These are phyloP conservation scores for Pleurotus citrinopileatus DNA, from an alignment of 768 basidiomycete genomes.

Conservation along the genomic window DNA sequence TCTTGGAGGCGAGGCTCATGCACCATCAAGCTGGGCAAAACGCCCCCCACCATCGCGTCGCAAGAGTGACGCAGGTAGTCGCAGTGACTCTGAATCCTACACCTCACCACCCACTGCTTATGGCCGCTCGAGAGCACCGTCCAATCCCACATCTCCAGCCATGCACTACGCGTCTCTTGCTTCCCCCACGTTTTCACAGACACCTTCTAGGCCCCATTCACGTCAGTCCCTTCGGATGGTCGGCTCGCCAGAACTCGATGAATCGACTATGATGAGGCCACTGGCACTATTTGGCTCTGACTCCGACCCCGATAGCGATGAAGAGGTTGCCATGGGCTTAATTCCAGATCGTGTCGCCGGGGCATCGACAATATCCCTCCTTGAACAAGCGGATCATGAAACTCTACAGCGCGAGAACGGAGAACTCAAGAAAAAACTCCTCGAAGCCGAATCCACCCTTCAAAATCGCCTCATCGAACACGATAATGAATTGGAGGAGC, in stretches of 20 bases:
- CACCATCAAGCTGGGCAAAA: slow-evolving; percentile 77
- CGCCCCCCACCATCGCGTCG: slow-evolving; percentile 64
- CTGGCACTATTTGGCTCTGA: slow-evolving; percentile 28
- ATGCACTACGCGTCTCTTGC: slow-evolving; percentile 25
- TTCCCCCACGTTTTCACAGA: slow-evolving; percentile 36
- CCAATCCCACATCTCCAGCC: slow-evolving; percentile 65
- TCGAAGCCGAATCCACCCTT: slow-evolving; percentile 70
- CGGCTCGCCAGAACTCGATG: slow-evolving; percentile 13
- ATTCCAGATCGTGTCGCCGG: slow-evolving; percentile 58
- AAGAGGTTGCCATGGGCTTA: slow-evolving; percentile 53
- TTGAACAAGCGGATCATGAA: slow-evolving; percentile 70
- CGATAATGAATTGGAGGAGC: slow-evolving; percentile 80
- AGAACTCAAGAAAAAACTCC: slow-evolving; percentile 72
- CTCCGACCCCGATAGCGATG: slow-evolving; percentile 46
- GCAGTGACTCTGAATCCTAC: slow-evolving; percentile 76
- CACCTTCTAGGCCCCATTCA: slow-evolving; percentile 61
- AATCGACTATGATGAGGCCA: slow-evolving; percentile 1
- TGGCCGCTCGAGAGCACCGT: slow-evolving; percentile 61
- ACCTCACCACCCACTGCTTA: slow-evolving; percentile 7
- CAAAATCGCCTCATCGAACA: slow-evolving; percentile 70
- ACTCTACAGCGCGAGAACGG: slow-evolving; percentile 69
- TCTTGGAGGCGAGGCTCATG: slow-evolving; percentile 68
- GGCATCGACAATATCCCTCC: slow-evolving; percentile 67
- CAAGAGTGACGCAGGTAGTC: slow-evolving; percentile 72
- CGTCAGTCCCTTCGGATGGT: slow-evolving; percentile 37